Conservation (phyloP, 768 basidiomycete species). For the Pilatotrama ljubarskyi region DNA sequence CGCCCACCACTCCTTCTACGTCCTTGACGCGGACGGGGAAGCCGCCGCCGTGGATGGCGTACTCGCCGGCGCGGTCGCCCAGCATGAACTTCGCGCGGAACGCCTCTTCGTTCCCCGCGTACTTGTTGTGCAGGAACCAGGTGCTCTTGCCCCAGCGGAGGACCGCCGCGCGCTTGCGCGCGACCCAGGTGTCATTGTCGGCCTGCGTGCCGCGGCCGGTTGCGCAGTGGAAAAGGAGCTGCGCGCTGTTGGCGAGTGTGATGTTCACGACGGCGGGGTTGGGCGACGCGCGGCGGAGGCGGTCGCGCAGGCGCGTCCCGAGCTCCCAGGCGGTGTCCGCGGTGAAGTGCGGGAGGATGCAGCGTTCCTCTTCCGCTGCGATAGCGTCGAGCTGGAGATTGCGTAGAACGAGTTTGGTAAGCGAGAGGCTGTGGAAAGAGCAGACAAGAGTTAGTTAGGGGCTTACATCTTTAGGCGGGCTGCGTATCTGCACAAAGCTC, state of each 20-base stretch:
- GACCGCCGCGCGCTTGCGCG: slow-evolving; percentile 26
- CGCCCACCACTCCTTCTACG: slow-evolving; percentile 24
- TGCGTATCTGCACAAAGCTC: background rate
- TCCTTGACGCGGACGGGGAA: slow-evolving; percentile 24
- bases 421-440: background rate
- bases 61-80: slow-evolving; percentile 21
- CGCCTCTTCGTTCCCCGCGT: slow-evolving; percentile 19
- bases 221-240: slow-evolving; percentile 27
- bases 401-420: background rate
- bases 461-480: slow-evolving; percentile 4
- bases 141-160: slow-evolving; percentile 26
- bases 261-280: slow-evolving; percentile 26
- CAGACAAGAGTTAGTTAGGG: too few species aligned
- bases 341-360: slow-evolving; percentile 24
- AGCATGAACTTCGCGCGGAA: slow-evolving; percentile 26
- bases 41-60: slow-evolving; percentile 26
- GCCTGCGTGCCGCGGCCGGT: slow-evolving; percentile 20
- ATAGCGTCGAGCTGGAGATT: slow-evolving; percentile 21
- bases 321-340: slow-evolving; percentile 26
- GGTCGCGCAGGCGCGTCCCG: slow-evolving; percentile 21
- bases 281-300: slow-evolving; percentile 17
- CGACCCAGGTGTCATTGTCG: slow-evolving; percentile 28
- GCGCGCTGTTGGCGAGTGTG: slow-evolving; percentile 25
- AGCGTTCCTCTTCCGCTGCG: slow-evolving; percentile 16
- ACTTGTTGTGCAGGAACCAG: slow-evolving; percentile 22